phyloP scores from a whole-genome alignment of 345 rosid genomes.

The Alliaria petiolata region DNA sequence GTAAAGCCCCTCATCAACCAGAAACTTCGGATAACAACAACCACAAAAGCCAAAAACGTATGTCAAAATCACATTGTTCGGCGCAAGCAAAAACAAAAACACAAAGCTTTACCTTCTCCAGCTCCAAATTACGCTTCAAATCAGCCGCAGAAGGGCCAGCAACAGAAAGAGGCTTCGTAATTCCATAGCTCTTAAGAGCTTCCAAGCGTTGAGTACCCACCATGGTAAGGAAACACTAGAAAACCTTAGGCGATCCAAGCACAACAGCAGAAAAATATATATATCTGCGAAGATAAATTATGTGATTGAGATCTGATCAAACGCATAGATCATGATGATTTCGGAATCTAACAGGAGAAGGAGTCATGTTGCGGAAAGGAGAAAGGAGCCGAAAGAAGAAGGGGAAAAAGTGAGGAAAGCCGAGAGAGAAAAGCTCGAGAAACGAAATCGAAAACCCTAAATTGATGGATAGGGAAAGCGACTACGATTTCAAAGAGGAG shows the following conservation, averaged over 20 bases:
- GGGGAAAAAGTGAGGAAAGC: not conserved
- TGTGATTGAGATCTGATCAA: not conserved
- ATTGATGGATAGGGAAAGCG: slow-evolving; percentile 12
- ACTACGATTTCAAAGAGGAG: not conserved
- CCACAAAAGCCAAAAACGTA: not conserved
- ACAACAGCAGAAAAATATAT: not conserved
- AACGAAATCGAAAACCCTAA: slow-evolving; percentile 22
- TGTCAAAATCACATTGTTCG: not conserved
- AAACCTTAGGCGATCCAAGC: not conserved
- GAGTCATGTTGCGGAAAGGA: not conserved
- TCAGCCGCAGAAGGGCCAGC: slow-evolving; percentile 67
- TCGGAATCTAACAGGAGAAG: not conserved
- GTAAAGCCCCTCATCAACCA: slow-evolving; percentile 60
- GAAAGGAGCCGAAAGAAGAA: too few species aligned
- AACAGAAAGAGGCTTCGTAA: slow-evolving; percentile 73
- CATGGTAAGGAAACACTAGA: slow-evolving; percentile 32
- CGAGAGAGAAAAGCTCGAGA: not conserved
- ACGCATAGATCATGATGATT: not conserved
- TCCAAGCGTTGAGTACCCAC: slow-evolving; percentile 40
- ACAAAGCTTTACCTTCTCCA: slow-evolving; percentile 52
- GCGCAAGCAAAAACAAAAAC: not conserved
- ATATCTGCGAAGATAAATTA: not conserved
- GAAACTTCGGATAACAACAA: slow-evolving; percentile 36
- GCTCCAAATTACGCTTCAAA: slow-evolving; percentile 51
- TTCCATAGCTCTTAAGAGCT: slow-evolving; percentile 39